Conservation (phyloP, 2,329 filamentous ascomycete species). For the Xylaria sp. region DNA sequence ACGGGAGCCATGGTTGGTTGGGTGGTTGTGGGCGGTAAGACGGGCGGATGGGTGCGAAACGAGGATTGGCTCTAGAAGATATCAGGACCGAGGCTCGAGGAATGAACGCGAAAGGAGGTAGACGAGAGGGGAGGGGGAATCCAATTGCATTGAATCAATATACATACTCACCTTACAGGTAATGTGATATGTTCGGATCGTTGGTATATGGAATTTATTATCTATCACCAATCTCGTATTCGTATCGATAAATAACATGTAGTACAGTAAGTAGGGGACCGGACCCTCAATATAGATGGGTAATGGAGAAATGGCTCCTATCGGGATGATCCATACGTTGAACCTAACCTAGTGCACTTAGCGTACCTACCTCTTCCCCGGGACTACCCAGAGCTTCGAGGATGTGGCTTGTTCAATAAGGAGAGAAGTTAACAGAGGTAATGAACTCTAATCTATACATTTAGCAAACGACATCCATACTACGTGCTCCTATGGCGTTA, state of each 20-base stretch:
- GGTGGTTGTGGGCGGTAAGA: background rate
- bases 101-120: background rate
- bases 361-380: too few species aligned
- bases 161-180: background rate
- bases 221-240: conserved; percentile 22
- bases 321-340: too few species aligned
- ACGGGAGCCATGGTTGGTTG: conserved; percentile 35
- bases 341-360: too few species aligned
- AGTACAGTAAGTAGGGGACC: too few species aligned
- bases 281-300: too few species aligned
- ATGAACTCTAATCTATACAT: too few species aligned
- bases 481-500: too few species aligned
- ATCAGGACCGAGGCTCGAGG: background rate
- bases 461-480: too few species aligned
- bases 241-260: conserved; percentile 13
- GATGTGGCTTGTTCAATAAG: too few species aligned
- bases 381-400: too few species aligned
- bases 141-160: background rate
- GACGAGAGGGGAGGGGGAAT: background rate
- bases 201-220: background rate
- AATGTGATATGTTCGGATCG: background rate
- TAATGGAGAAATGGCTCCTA: too few species aligned
- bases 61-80: background rate
- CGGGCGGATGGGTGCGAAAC: conserved; percentile 1
- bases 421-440: too few species aligned